phyloP scores from a whole-genome alignment of 2,329 filamentous ascomycete genomes.

The Fusarium luffae region DNA sequence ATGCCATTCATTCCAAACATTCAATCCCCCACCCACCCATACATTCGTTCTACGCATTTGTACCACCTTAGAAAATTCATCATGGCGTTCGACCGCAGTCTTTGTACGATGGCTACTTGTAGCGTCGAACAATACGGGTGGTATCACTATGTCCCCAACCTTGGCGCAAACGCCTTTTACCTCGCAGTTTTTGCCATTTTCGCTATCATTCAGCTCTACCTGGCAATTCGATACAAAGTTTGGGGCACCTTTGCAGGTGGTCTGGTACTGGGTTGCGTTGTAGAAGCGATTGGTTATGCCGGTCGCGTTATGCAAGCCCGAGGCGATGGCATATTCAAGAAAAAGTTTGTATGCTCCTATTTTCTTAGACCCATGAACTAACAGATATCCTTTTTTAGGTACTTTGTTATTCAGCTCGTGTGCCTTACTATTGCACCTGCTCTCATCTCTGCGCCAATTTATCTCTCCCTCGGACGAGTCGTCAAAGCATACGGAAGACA shows the following conservation, averaged over 20 bases:
- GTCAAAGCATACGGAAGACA: conserved; percentile 35
- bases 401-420: conserved; percentile 34
- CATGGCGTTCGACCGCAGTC: not conserved
- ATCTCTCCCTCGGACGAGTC: conserved; percentile 41
- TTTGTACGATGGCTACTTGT: conserved; percentile 36
- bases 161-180: conserved; percentile 32
- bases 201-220: conserved; percentile 26
- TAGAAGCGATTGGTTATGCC: conserved; percentile 37
- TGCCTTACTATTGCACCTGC: conserved; percentile 43
- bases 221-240: conserved; percentile 38
- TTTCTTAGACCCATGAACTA: not conserved
- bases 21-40: not conserved
- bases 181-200: conserved; percentile 27
- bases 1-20: not conserved
- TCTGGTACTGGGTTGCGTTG: conserved; percentile 39
- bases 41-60: not conserved
- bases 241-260: conserved; percentile 31
- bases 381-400: not conserved
- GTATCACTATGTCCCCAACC: conserved; percentile 28
- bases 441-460: conserved; percentile 42
- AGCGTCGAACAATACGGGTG: conserved; percentile 30
- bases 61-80: too few relatives aligned
- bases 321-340: not conserved
- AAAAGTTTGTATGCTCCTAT: not conserved
- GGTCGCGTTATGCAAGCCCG: conserved; percentile 7